Base-by-base conservation (phyloP, 2,329 filamentous ascomycete species). In the Beauveria asiatica region DNA sequence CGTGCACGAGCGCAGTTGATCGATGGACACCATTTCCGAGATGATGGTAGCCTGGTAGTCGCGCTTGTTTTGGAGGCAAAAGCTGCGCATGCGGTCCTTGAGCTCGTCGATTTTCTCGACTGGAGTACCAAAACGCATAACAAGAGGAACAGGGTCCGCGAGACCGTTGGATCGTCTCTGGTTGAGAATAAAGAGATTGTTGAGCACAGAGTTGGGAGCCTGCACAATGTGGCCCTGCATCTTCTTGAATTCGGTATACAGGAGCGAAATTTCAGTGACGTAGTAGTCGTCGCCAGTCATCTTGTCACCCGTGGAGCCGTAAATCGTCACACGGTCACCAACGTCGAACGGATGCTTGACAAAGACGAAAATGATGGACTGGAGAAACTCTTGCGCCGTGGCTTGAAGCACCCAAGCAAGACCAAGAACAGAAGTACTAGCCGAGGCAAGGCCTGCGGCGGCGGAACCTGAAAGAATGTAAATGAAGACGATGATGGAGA, bases 231-330 rank as follows among this genome's bases (percentile, higher is more conserved):
- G 92, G 2, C 93, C 93, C 73, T 97, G 88, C 89, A 97, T 93
- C 79, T 97, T 97, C 80, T 97, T 97, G 78, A 97, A 97, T 69
- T 97, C 93, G 16, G 93, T 97, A 72, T 94, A 97, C 17, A 97
- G 81, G 1, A 97, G 80, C 1, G 91, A 89, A 59, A 97, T 95
- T 69, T 96, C 90, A 59, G 95, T 96, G 58, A 97, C 92, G 65
- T 96, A 97, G 74, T 96, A 97, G 68, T 97, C 93, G 67, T 97
- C 93, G 50, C 92, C 92, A 41, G 82, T 83, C 69, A 91, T 81
- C 17, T 81, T 72, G n/a, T 86, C 81, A 62, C 93, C 93, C 0
- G 91, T 91, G 67, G 92, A 95, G 58, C 92, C 92, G 68, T 97
- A 97, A 21, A 97, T 84, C 1, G 88, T 90, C 7, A 97, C 90